A percentile compares a stretch with the other conserved stretches of the same genome.
These are phyloP conservation scores for Allium cepa DNA, from an alignment of 106 monocot species.

Conservation along the genomic window DNA sequence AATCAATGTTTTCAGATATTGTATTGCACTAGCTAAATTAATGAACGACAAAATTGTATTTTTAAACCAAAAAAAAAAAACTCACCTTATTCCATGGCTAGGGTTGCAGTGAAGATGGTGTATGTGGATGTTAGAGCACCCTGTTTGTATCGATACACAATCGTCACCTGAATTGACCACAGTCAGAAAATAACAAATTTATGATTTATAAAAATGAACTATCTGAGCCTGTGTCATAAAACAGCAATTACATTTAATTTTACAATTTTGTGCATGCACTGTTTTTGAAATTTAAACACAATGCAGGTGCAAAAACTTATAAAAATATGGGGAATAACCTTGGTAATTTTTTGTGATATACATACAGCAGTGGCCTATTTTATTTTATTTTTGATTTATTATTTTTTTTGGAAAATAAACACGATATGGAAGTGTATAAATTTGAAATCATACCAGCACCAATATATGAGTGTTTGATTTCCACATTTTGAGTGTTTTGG, in stretches of 20 bases:
- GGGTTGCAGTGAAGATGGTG: constrained; percentile 44
- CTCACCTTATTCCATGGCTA: constrained; percentile 73
- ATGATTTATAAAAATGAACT: too few relatives aligned
- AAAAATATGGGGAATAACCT: too few relatives aligned
- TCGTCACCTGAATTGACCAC: constrained; percentile 43
- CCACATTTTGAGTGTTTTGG: constrained; percentile 42
- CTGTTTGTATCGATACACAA: constrained; percentile 50
- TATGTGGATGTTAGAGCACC: constrained; percentile 38
- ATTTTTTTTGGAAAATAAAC: too few relatives aligned
- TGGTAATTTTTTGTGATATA: too few relatives aligned
- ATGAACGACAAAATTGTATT: too few relatives aligned
- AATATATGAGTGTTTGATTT: constrained; percentile 32
- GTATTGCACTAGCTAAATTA: too few relatives aligned
- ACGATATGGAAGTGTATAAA: neutral
- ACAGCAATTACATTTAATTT: too few relatives aligned
- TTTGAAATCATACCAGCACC: constrained; percentile 32
- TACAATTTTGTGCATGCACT: neutral
- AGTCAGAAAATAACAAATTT: neutral
- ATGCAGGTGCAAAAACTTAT: too few relatives aligned
- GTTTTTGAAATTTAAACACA: neutral
- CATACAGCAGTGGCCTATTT: too few relatives aligned
- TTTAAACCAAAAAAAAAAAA: neutral
- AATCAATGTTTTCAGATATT: too few relatives aligned
- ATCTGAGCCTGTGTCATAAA: too few relatives aligned
- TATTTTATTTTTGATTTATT: too few relatives aligned